A percentile compares a stretch with the other conserved stretches of the same genome.
Conservation (phyloP, 2,329 filamentous ascomycete species). For the Laburnicola sp. region DNA sequence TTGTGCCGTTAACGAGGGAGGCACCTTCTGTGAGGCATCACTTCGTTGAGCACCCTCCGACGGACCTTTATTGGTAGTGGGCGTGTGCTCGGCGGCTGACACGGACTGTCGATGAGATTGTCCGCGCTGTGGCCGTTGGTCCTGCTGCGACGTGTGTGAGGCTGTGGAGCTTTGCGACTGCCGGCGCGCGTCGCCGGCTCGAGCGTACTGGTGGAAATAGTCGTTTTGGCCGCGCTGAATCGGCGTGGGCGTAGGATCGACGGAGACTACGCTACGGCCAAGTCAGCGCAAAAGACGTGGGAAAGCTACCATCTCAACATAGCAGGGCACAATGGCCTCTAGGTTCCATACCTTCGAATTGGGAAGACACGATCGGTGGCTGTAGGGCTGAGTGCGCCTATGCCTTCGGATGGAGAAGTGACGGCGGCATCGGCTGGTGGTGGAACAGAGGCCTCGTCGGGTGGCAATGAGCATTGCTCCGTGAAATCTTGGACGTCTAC, state of each 20-base stretch:
- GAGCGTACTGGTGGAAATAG: slow-evolving; percentile 45
- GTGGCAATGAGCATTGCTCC: slow-evolving; percentile 17
- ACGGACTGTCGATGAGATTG: slow-evolving; percentile 8
- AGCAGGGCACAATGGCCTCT: not conserved
- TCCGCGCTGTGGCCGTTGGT: slow-evolving; percentile 20
- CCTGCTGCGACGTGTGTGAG: slow-evolving; percentile 31
- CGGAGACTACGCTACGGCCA: slow-evolving; percentile 55
- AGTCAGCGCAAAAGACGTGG: not conserved
- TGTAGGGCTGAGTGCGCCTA: slow-evolving; percentile 45
- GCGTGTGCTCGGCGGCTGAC: slow-evolving; percentile 10
- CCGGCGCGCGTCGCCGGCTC: slow-evolving; percentile 32
- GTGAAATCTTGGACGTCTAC: slow-evolving; percentile 11
- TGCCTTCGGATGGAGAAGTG: slow-evolving; percentile 23
- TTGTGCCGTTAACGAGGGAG: slow-evolving; percentile 30
- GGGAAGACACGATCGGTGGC: slow-evolving; percentile 70
- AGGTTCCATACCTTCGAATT: slow-evolving; percentile 67
- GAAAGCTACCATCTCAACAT: too few species aligned
- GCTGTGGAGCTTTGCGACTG: slow-evolving; percentile 34
- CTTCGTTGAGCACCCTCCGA: slow-evolving; percentile 5
- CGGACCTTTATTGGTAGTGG: slow-evolving; percentile 6
- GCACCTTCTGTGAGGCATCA: slow-evolving; percentile 14
- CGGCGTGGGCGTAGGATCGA: slow-evolving; percentile 59
- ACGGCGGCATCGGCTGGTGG: slow-evolving; percentile 16
- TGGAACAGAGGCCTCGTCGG: slow-evolving; percentile 6
- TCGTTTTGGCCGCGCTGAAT: slow-evolving; percentile 33